phyloP scores from a whole-genome alignment of 202 grass and related monocot genomes.

The Eragrostis tef region DNA sequence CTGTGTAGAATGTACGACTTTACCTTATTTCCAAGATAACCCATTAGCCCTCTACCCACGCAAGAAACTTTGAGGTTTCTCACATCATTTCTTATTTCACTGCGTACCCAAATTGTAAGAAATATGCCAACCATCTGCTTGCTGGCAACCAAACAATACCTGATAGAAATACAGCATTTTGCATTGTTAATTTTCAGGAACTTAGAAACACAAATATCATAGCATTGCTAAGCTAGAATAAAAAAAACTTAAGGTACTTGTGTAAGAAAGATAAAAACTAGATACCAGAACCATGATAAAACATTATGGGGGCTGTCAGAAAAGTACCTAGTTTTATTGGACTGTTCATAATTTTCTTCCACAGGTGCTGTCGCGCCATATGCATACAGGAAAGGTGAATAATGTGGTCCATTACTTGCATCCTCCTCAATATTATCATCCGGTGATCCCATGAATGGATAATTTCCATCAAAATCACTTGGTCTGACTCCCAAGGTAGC shows the following conservation, averaged over 20 bases:
- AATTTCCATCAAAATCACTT: slow-evolving; percentile 80
- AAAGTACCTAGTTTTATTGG: slow-evolving; percentile 66
- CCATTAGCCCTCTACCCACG: slow-evolving; percentile 94
- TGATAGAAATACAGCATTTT: slow-evolving; percentile 47
- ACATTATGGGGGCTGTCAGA: neutral
- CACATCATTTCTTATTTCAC: slow-evolving; percentile 86
- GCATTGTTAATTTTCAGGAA: slow-evolving; percentile 31
- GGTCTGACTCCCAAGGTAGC: slow-evolving; percentile 61
- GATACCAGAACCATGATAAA: slow-evolving; percentile 6
- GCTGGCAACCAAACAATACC: slow-evolving; percentile 96
- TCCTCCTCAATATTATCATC: slow-evolving; percentile 65
- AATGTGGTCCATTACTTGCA: slow-evolving; percentile 43
- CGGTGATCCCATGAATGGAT: slow-evolving; percentile 59
- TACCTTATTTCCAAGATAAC: slow-evolving; percentile 99
- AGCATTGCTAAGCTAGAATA: neutral
- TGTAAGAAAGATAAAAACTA: neutral
- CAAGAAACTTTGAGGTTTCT: slow-evolving; percentile 97
- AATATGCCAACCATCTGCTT: slow-evolving; percentile 99
- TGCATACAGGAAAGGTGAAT: slow-evolving; percentile 67
- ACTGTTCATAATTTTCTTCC: slow-evolving; percentile 59
- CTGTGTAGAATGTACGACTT: neutral
- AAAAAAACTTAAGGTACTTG: neutral
- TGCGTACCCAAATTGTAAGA: slow-evolving; percentile 88
- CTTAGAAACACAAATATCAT: slow-evolving; percentile 7
- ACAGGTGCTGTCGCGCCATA: slow-evolving; percentile 44